Conservation (phyloP, 495 filamentous ascomycete genomes). For the Neurospora intermedia region DNA sequence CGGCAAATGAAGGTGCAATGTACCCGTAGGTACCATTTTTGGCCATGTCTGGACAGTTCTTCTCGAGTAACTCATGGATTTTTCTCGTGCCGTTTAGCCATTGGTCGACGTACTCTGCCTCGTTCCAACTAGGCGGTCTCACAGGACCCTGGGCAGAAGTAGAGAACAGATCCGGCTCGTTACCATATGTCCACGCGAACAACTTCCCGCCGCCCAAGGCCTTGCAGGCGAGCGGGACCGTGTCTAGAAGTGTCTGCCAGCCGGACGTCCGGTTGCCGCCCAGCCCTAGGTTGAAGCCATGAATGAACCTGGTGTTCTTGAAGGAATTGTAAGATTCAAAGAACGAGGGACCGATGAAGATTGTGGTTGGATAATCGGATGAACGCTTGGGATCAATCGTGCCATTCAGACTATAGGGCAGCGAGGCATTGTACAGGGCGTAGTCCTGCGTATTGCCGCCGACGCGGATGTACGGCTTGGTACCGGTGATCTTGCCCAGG, state of each 20-base stretch:
- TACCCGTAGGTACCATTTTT: constrained; percentile 35
- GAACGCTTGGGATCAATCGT: constrained; percentile 40
- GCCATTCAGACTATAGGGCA: constrained; percentile 43
- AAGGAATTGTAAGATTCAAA: constrained; percentile 57
- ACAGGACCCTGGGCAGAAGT: constrained; percentile 42
- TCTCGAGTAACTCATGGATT: constrained; percentile 37
- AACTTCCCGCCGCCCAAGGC: constrained; percentile 40
- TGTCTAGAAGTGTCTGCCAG: constrained; percentile 42
- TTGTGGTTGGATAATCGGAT: constrained; percentile 48
- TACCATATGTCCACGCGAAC: constrained; percentile 52
- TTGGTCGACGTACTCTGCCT: constrained; percentile 47
- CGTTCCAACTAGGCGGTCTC: constrained; percentile 44
- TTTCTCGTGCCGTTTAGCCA: constrained; percentile 46
- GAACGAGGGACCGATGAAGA: constrained; percentile 50
- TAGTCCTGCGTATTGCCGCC: constrained; percentile 56
- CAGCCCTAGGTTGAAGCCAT: constrained; percentile 53
- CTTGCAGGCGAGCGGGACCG: constrained; percentile 50
- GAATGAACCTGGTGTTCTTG: constrained; percentile 45
- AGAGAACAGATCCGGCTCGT: constrained; percentile 56
- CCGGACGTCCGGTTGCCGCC: constrained; percentile 44
- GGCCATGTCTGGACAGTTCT: constrained; percentile 42
- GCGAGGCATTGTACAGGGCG: constrained; percentile 46
- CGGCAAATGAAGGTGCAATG: constrained; percentile 52
- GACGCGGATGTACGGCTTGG: constrained; percentile 47
- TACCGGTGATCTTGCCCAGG: constrained; percentile 34